phyloP scores from a whole-genome alignment of 2,329 filamentous ascomycete genomes.

The Fusarium haematococcum region DNA sequence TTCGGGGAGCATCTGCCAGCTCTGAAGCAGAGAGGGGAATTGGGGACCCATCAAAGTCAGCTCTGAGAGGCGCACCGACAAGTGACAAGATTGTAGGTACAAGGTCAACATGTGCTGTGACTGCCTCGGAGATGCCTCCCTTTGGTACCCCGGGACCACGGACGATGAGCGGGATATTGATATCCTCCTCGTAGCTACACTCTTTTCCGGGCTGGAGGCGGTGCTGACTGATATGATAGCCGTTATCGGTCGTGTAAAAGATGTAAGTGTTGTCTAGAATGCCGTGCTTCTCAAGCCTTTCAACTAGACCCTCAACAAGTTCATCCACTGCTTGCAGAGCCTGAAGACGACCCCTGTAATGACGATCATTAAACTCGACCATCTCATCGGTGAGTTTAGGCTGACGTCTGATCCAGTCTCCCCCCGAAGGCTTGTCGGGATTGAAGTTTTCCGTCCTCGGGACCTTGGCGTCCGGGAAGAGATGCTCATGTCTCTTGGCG shows the following conservation, averaged over 20 bases:
- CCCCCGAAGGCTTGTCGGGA: not conserved
- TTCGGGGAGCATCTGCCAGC: not conserved
- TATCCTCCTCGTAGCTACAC: conserved; percentile 64
- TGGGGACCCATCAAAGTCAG: conserved; percentile 64
- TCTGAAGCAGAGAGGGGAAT: conserved; percentile 52
- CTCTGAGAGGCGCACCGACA: conserved; percentile 46
- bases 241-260: conserved; percentile 65
- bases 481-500: not conserved
- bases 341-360: conserved; percentile 56
- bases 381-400: conserved; percentile 47
- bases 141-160: conserved; percentile 60
- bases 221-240: conserved; percentile 66
- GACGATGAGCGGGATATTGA: conserved; percentile 63
- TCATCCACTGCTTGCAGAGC: conserved; percentile 60
- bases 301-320: conserved; percentile 55
- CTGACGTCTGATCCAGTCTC: conserved; percentile 58
- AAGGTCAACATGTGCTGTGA: conserved; percentile 66
- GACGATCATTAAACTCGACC: conserved; percentile 52
- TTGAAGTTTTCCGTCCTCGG: not conserved
- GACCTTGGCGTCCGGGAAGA: not conserved
- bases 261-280: conserved; percentile 60
- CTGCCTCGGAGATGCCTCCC: conserved; percentile 50
- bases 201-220: conserved; percentile 64
- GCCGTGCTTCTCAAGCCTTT: conserved; percentile 46
- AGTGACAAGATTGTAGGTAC: conserved; percentile 63